Evolutionary conservation across 75 land plant genomes (phyloP), one percentile per base, ranked within the genome.

Genomic region (Pinus albicaulis): DNA sequence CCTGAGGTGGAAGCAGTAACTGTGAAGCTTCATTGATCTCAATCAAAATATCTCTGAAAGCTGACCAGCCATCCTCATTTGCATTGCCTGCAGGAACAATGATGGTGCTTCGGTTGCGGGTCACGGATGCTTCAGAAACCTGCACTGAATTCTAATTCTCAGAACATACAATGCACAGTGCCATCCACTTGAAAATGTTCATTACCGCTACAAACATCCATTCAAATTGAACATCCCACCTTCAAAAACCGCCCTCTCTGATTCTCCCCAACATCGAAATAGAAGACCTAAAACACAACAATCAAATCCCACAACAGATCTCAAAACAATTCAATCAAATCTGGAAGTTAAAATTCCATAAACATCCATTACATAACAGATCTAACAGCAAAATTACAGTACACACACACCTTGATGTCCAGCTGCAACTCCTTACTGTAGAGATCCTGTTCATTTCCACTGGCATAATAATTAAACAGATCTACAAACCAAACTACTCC

Each of bases 201-300:
- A 59, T 20, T 5, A 59, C 23, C 8, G 22, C 20, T 16, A 19
- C n/a, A 59, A 48, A 48, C 11, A 48, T 48, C 53, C 11, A 10
- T 48, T 48, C 53, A 48, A 48, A 48, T 11, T 48, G 11, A 48
- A 10, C 11, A 48, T 48, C 53, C 53, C 7, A 94, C 98, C 94
- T 94, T 95, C 74, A 95, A 74, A 82, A 95, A 93, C 24, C 94
- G 92, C 31, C 98, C 98, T 74, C 98, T 93, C 66, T 86, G 75
- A 73, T 95, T 95, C 77, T 93, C 98, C 48, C 98, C 98, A 74
- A 92, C 80, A 77, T 95, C 95, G 61, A 95, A 95, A 85, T 95
- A 95, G 63, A 95, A 95, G 60, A 91, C 91, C 96, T 85, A 73
- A 56, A 74, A 19, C 26, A 56, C 24, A 7, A 3, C 34, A 59